Evolutionary conservation across 768 basidiomycete species (phyloP).

Genomic region (Suillus subluteus): DNA sequence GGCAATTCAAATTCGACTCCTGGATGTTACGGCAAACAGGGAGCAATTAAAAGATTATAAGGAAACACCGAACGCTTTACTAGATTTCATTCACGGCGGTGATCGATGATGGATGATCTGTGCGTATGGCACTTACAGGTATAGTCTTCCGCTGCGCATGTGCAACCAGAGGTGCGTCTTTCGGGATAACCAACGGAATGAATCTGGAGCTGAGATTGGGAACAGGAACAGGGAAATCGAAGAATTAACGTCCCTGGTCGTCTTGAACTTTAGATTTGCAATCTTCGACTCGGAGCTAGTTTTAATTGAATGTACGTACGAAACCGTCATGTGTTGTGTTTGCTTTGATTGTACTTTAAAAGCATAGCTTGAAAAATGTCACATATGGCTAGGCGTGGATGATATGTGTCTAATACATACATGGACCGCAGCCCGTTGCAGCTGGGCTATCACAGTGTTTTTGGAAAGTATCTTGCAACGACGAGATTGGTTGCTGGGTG

Average conservation of each 20-base stretch:
- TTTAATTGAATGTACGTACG: not conserved
- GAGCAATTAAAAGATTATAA: not conserved
- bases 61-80: not conserved
- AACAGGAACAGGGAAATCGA: not conserved
- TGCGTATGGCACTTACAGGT: not conserved
- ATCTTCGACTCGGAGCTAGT: not conserved
- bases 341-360: not conserved
- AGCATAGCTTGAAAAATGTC: not conserved
- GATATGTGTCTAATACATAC: not conserved
- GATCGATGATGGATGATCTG: not conserved
- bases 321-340: not conserved
- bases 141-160: not conserved
- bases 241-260: conserved; percentile 6
- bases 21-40: not conserved
- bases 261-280: conserved; percentile 1
- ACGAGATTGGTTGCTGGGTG: not conserved
- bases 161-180: not conserved
- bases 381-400: not conserved
- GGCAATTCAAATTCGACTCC: not conserved
- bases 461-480: not conserved
- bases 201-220: not conserved
- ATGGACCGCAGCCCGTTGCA: not conserved
- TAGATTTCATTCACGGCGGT: not conserved
- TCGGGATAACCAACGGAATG: not conserved
- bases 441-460: not conserved